phyloP scores from a whole-genome alignment of 2,329 filamentous ascomycete genomes.

The Coniella lustricola region DNA sequence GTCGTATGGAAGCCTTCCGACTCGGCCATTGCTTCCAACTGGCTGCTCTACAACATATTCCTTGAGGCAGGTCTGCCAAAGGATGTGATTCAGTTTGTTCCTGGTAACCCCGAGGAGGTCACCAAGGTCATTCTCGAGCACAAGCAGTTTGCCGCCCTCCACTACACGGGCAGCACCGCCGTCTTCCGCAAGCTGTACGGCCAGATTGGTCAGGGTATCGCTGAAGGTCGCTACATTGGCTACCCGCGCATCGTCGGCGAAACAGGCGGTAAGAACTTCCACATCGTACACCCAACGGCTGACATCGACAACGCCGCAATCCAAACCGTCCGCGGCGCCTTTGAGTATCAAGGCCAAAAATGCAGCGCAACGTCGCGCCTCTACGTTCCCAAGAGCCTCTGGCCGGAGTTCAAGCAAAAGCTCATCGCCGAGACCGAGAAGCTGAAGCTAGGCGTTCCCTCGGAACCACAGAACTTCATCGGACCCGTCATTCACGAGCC shows the following conservation, averaged over 20 bases:
- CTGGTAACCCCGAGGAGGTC: conserved; percentile 77
- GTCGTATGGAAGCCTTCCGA: conserved; percentile 97
- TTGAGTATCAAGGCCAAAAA: conserved; percentile 46
- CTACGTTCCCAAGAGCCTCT: conserved; percentile 45
- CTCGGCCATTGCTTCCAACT: conserved; percentile 81
- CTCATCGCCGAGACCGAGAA: conserved; percentile 30
- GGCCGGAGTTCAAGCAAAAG: conserved; percentile 32
- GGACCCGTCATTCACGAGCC: conserved; percentile 42
- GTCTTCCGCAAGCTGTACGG: conserved; percentile 88
- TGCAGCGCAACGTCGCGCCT: conserved; percentile 44
- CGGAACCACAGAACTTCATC: conserved; percentile 32
- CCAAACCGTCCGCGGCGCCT: conserved; percentile 40
- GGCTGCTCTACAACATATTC: conserved; percentile 83
- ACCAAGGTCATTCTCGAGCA: conserved; percentile 72
- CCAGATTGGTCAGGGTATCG: conserved; percentile 73
- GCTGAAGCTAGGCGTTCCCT: conserved; percentile 25
- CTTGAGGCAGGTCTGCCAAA: conserved; percentile 83
- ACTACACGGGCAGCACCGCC: conserved; percentile 89
- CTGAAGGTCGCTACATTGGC: conserved; percentile 71
- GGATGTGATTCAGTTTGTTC: conserved; percentile 89
- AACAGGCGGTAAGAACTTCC: conserved; percentile 48
- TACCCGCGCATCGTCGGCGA: conserved; percentile 54
- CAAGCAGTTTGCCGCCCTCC: conserved; percentile 78
- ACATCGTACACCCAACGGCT: conserved; percentile 39
- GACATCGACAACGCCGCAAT: conserved; percentile 38